Evolutionary conservation across 805 yeast genomes (phyloP), one percentile per base, ranked within the genome.

Genomic region (Candida peoriensis): DNA sequence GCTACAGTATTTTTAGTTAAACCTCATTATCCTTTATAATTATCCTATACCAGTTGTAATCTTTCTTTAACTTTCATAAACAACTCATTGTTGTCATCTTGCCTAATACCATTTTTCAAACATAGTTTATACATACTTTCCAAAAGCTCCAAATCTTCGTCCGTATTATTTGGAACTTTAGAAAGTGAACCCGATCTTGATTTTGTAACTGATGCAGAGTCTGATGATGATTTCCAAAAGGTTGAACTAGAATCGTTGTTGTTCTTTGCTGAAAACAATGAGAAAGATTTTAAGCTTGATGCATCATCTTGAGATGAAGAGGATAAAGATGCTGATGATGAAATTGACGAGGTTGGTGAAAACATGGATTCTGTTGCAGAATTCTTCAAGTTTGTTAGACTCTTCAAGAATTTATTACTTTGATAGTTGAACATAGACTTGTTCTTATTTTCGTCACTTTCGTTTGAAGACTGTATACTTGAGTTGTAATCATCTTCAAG

Each of bases 101-200:
- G 19, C 7, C 32, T 28, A 6, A 51, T 30, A 0, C 44, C 47
- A n/a, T 45, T 48, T 12, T 32, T 36, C 15, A 50, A 9, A 33
- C 56, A 51, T 5, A 51, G 31, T 22, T 48, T 45, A 25, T 48
- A 50, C 30, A 51, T 24, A 13, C 34, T 33, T 36, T 40, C 40
- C 24, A 51, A 36, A 24, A 51, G 31, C 2, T 46, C 53, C 16
- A 33, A 29, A 28, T 51, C 56, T 13, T 38, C 41, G 21, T 30
- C 37, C 4, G 16, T 25, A 4, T 25, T 19, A 15, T 8, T 11
- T 16, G 15, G 15, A 8, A 15, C 20, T 11, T 16, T 25, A n/a
- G n/a, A n/a, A n/a, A n/a, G n/a, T n/a, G n/a, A n/a, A n/a, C n/a
- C n/a, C 7, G 36, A 17, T 32, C 36, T 36, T 28, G 24, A 32